phyloP scores from a whole-genome alignment of 2,329 filamentous ascomycete species.

The Trichophyton schoenleinii region DNA sequence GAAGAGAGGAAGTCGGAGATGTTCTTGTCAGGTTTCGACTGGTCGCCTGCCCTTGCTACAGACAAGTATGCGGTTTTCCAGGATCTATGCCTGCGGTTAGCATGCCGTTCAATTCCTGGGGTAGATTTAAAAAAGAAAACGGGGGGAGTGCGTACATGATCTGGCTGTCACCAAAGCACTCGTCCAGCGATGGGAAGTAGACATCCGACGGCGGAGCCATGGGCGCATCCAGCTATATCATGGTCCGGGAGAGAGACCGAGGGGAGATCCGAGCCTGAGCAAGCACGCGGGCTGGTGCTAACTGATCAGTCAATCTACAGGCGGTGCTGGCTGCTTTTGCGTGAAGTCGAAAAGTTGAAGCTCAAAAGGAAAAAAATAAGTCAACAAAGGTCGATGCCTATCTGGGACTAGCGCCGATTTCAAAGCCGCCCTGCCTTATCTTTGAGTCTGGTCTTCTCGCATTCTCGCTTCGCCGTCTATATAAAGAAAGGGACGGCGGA shows the following conservation, averaged over 20 bases:
- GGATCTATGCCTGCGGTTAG: constrained; percentile 37
- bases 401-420: constrained; percentile 22
- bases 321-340: neutral
- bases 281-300: neutral
- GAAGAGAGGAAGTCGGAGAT: constrained; percentile 61
- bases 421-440: neutral
- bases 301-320: neutral
- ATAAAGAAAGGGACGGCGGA: neutral
- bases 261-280: neutral
- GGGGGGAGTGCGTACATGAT: constrained; percentile 50
- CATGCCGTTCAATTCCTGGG: constrained; percentile 11
- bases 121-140: too few species aligned
- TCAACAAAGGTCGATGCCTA: constrained; percentile 27
- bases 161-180: constrained; percentile 69
- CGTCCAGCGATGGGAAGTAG: constrained; percentile 74
- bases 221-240: constrained; percentile 30
- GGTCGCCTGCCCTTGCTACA: constrained; percentile 29
- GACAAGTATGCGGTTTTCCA: constrained; percentile 47
- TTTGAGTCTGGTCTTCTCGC: neutral
- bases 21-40: constrained; percentile 42
- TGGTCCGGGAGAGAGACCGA: constrained; percentile 12
- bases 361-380: constrained; percentile 8
- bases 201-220: constrained; percentile 60
- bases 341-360: constrained; percentile 15
- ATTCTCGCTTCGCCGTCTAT: neutral